Evolutionary conservation across 805 yeast species (phyloP), one percentile per base, ranked within the genome.

Genomic region (Myxozyma sirexii): DNA sequence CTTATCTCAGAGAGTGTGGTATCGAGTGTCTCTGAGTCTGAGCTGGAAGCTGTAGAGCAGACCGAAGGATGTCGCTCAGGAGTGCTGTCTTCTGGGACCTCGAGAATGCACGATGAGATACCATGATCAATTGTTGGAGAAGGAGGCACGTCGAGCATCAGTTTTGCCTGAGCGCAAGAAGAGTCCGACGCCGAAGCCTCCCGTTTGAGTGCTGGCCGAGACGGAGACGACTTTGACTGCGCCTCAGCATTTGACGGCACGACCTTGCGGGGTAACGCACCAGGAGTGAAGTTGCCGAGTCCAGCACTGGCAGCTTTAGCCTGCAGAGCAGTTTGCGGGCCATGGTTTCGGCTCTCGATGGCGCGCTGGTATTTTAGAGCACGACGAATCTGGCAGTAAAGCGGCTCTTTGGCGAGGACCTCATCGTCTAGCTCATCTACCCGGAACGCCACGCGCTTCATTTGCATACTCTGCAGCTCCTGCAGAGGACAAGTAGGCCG

Each of bases 391-490:
- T 58, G 62, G 43, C 39, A 39, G 59, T 60, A 62, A 8, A 61
- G 56, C 13, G 66, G 65, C 57, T 50, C 63, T 37, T 53, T 56
- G 12, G 45, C 59, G 19, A 62, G 50, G 19, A 27, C 31, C 24
- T 61, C 62, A 43, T 62, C 66, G 47, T 63, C 65, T 27, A 62
- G 54, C 38, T 55, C 63, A 50, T 59, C 64, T 37, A 62, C 66
- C 15, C 54, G 52, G 54, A 62, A 62, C 29, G 63, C 60, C 12
- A 62, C 66, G 4, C 66, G 60, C 51, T 55, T 54, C 52, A 58
- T 31, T 15, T 41, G 48, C 38, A 56, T 17, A 24, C 29, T 4
- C 15, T 39, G 44, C 12, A 62, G 52, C 26, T 62, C 66, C n/a
- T 52, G 26, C 13, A 62, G 46, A 35, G 66, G 66, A 27, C 66